phyloP scores from a whole-genome alignment of 805 yeast genomes.

The Vanderwaltozyma polyspora region DNA sequence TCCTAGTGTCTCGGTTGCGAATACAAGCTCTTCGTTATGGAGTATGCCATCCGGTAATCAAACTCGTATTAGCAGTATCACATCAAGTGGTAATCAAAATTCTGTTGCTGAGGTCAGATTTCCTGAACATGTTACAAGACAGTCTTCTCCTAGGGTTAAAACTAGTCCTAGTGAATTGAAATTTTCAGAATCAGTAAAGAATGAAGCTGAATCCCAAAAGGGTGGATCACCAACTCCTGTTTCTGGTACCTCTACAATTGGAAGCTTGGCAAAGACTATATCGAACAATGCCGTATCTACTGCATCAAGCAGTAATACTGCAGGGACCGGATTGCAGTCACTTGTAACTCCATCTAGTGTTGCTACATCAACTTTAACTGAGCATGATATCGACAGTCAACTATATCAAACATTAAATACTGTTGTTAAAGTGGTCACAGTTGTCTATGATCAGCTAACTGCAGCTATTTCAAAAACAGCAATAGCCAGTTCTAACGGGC shows the following conservation, averaged over 20 bases:
- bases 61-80: not conserved
- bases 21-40: conserved; percentile 2
- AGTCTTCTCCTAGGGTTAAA: conserved; percentile 1
- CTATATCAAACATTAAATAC: conserved; percentile 51
- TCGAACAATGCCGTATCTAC: not conserved
- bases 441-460: conserved; percentile 66
- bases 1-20: conserved; percentile 6
- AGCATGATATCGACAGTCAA: conserved; percentile 42
- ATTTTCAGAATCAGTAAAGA: not conserved
- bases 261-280: not conserved
- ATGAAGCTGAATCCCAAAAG: not conserved
- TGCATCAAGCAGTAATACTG: not conserved
- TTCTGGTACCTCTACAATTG: not conserved
- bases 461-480: conserved; percentile 58
- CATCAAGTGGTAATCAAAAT: not conserved
- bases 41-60: not conserved
- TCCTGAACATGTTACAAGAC: not conserved
- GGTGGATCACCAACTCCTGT: not conserved
- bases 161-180: not conserved
- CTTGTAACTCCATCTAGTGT: conserved; percentile 4
- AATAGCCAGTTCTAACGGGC: conserved; percentile 35
- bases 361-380: not conserved
- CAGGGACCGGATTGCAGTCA: not conserved
- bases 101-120: not conserved
- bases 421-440: conserved; percentile 59